phyloP scores from a whole-genome alignment of 2,329 filamentous ascomycete species.

The Anisogramma anomala region DNA sequence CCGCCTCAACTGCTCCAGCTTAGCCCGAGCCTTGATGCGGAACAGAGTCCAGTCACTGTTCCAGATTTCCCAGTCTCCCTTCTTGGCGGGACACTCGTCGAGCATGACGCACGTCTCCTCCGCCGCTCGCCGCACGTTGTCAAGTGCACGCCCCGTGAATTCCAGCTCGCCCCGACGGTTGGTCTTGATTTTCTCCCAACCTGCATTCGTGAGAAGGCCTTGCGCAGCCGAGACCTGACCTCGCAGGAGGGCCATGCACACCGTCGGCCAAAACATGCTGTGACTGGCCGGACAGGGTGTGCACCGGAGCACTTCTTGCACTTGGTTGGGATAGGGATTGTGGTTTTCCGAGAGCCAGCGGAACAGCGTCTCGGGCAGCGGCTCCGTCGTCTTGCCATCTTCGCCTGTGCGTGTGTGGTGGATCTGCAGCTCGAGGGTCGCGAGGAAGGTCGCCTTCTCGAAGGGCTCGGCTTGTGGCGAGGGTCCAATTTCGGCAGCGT shows the following conservation, averaged over 20 bases:
- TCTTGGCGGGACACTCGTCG: slow-evolving; percentile 58
- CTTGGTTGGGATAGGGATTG: slow-evolving; percentile 56
- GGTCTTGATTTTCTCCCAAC: slow-evolving; percentile 65
- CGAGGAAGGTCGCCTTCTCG: slow-evolving; percentile 68
- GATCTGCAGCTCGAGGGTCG: slow-evolving; percentile 64
- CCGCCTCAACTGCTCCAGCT: slow-evolving; percentile 57
- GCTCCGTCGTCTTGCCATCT: slow-evolving; percentile 27
- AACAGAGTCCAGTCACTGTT: slow-evolving; percentile 76
- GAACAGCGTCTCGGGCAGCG: slow-evolving; percentile 67
- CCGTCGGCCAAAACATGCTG: slow-evolving; percentile 70
- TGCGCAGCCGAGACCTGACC: slow-evolving; percentile 59
- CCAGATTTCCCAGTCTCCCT: slow-evolving; percentile 70
- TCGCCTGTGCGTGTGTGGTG: slow-evolving; percentile 51
- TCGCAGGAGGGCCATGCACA: slow-evolving; percentile 64
- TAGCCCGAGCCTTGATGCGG: slow-evolving; percentile 59
- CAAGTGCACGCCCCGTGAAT: slow-evolving; percentile 65
- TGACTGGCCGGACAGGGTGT: slow-evolving; percentile 66
- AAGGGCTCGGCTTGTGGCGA: slow-evolving; percentile 50
- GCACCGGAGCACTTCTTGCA: slow-evolving; percentile 50
- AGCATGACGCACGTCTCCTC: slow-evolving; percentile 58
- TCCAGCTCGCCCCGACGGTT: slow-evolving; percentile 52
- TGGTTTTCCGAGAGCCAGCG: slow-evolving; percentile 73
- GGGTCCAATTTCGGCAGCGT: slow-evolving; percentile 53
- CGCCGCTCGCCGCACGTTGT: slow-evolving; percentile 63
- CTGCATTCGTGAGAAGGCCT: slow-evolving; percentile 59